Evolutionary conservation across 2,329 filamentous ascomycete species (phyloP).

Genomic region (Dendrostoma leiphaemia): DNA sequence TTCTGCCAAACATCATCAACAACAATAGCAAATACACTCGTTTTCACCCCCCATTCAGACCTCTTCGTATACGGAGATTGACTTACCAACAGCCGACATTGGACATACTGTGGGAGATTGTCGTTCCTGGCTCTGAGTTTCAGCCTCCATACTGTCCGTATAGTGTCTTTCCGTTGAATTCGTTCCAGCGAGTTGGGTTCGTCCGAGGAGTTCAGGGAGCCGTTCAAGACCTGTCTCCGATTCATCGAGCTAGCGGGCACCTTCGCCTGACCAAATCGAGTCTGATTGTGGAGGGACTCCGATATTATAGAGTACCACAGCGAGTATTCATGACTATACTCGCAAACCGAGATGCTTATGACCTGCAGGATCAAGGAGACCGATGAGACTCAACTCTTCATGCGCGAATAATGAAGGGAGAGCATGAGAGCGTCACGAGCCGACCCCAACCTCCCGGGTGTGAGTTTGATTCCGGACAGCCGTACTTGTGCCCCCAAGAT

Average conservation of each 20-base stretch:
- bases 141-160: not conserved
- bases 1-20: too few species aligned
- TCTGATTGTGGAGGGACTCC: not conserved
- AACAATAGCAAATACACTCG: too few species aligned
- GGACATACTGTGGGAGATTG: not conserved
- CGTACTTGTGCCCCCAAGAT: not conserved
- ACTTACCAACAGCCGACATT: not conserved
- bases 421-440: too few species aligned
- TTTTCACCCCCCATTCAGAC: too few species aligned
- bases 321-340: not conserved
- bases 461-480: too few species aligned
- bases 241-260: not conserved
- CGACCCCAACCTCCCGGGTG: too few species aligned
- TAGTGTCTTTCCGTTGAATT: conserved; percentile 4
- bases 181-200: not conserved
- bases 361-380: not conserved
- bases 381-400: not conserved
- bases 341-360: not conserved
- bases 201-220: not conserved
- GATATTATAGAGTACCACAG: not conserved
- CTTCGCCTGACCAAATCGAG: not conserved
- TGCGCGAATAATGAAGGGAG: too few species aligned
- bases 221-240: not conserved
- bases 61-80: too few species aligned
- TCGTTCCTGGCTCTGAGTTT: not conserved